phyloP scores from a whole-genome alignment of 148 eudicot species.

The Dysphania ambrosioides region DNA sequence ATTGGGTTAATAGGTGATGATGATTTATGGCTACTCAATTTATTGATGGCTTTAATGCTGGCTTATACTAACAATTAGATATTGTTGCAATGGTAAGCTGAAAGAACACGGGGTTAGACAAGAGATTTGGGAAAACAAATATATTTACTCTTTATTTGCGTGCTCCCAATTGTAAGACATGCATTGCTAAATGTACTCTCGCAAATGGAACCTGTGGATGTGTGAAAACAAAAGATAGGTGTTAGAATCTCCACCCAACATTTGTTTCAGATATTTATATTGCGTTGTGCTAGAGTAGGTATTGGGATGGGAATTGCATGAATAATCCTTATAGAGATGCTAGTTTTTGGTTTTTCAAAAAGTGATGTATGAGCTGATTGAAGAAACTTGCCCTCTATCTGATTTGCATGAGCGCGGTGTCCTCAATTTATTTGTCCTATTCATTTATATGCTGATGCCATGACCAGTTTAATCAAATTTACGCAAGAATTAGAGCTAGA shows the following conservation, averaged over 20 bases:
- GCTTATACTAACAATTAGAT: not conserved
- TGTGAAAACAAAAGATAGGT: not conserved
- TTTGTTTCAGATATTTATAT: not conserved
- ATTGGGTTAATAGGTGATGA: not conserved
- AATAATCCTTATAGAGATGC: not conserved
- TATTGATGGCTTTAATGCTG: not conserved
- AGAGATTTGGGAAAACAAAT: not conserved
- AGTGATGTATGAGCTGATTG: not conserved
- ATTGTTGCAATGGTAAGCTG: not conserved
- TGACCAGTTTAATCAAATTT: not conserved
- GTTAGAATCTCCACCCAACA: not conserved
- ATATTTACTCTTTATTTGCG: not conserved
- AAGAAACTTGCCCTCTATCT: not conserved
- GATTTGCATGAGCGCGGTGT: too few species aligned
- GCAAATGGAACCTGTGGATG: not conserved
- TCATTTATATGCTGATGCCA: not conserved
- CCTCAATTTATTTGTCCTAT: not conserved
- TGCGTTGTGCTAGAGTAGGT: not conserved
- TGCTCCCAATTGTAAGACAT: not conserved
- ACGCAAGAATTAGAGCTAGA: not conserved
- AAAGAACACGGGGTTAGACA: not conserved
- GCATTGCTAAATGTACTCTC: not conserved
- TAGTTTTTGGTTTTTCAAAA: not conserved
- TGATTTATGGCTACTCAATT: not conserved
- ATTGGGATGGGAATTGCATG: not conserved